Conservation (phyloP, 148 eudicot genomes). For the Cornus florida region DNA sequence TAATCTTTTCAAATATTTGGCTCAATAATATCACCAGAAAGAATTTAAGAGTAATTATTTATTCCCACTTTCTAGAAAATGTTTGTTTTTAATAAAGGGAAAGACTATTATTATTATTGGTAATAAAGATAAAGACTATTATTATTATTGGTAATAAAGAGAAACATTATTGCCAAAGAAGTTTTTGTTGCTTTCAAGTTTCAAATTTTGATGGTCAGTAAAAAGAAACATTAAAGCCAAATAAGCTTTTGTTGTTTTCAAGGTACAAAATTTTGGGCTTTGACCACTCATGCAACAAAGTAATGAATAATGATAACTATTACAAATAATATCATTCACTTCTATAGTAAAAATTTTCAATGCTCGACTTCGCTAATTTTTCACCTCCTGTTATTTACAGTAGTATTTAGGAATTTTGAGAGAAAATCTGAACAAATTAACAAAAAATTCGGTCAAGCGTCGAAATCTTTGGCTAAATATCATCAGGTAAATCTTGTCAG, state of each 20-base stretch:
- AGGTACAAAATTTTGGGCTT: not conserved
- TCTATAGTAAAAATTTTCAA: too few species aligned
- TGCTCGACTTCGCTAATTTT: too few species aligned
- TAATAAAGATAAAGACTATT: too few species aligned
- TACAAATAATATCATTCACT: not conserved
- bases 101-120: too few species aligned
- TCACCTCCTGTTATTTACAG: too few species aligned
- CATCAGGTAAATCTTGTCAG: not conserved
- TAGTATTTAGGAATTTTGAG: too few species aligned
- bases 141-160: too few species aligned
- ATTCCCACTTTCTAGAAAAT: not conserved
- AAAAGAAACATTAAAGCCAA: too few species aligned
- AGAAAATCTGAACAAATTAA: not conserved
- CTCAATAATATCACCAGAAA: not conserved
- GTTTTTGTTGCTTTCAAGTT: not conserved
- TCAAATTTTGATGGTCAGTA: not conserved
- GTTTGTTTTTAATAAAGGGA: too few species aligned
- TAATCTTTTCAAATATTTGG: not conserved
- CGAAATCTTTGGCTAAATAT: not conserved
- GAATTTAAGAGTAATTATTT: too few species aligned
- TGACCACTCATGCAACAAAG: not conserved
- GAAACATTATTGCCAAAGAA: not conserved
- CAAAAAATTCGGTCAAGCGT: not conserved
- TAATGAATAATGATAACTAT: not conserved
- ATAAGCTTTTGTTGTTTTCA: too few species aligned